Evolutionary conservation across 1,139 yeast species (phyloP).

Genomic region (Scheffersomyces titani): DNA sequence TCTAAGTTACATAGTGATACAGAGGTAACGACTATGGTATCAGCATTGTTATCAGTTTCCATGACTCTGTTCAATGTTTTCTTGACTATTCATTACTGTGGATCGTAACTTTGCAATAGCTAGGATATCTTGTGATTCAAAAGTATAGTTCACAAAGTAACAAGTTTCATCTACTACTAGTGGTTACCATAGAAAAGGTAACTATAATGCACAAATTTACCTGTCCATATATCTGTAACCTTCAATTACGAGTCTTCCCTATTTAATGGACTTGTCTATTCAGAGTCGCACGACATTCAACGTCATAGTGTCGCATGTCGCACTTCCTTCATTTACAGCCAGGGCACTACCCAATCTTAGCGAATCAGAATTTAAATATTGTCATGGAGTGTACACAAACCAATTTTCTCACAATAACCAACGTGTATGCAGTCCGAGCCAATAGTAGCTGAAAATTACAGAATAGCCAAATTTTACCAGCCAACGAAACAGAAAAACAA

Average conservation of each 20-base stretch:
- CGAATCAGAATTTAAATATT: constrained; percentile 37
- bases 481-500: neutral
- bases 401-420: neutral
- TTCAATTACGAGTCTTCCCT: neutral
- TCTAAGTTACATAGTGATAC: too few species aligned
- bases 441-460: neutral
- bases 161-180: too few species aligned
- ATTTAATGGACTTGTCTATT: neutral
- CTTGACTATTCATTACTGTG: too few species aligned
- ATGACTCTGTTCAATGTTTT: too few species aligned
- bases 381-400: neutral
- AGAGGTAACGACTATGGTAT: too few species aligned
- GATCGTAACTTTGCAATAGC: too few species aligned
- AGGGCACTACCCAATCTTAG: constrained; percentile 14
- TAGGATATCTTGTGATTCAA: too few species aligned
- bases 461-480: neutral
- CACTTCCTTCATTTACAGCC: neutral
- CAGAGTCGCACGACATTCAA: neutral
- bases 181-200: too few species aligned
- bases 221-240: neutral
- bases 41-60: too few species aligned
- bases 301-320: neutral
- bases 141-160: too few species aligned
- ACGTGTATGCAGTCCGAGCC: constrained; percentile 2
- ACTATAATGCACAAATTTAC: too few species aligned